Conservation (phyloP, 176 grass and related monocot species). For the Musa troglodytarum region DNA sequence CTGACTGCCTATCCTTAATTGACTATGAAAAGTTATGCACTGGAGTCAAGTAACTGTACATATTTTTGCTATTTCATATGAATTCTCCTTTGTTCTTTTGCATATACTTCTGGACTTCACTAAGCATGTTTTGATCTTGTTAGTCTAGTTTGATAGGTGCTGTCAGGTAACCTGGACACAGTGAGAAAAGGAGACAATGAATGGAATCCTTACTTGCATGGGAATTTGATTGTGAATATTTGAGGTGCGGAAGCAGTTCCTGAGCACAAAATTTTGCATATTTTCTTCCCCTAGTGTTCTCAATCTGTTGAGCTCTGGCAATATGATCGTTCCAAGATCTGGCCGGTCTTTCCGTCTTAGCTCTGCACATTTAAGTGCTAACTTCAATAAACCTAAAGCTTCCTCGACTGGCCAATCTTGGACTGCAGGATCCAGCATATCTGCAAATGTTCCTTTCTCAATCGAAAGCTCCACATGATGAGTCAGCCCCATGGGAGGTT, state of each 20-base stretch:
- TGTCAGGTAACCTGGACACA: background rate
- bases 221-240: background rate
- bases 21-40: too few species aligned
- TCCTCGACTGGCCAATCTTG: conserved; percentile 2
- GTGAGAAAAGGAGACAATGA: background rate
- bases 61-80: too few species aligned
- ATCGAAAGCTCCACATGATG: background rate
- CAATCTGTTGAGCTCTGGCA: background rate
- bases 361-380: background rate
- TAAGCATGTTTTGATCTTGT: too few species aligned
- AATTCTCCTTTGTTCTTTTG: too few species aligned
- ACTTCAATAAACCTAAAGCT: background rate
- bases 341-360: background rate
- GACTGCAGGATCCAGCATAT: background rate
- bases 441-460: background rate
- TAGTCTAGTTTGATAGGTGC: too few species aligned
- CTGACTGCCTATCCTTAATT: too few species aligned
- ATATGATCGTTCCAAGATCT: background rate
- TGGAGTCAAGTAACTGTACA: too few species aligned
- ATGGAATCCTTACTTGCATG: background rate
- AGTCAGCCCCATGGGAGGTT: background rate
- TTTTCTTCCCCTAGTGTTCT: background rate
- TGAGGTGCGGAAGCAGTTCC: background rate
- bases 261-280: background rate
- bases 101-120: too few species aligned